A percentile compares a stretch with the other conserved stretches of the same genome.
Evolutionary conservation across 2,329 filamentous ascomycete species (phyloP).

Genomic region (Capronia americana): DNA sequence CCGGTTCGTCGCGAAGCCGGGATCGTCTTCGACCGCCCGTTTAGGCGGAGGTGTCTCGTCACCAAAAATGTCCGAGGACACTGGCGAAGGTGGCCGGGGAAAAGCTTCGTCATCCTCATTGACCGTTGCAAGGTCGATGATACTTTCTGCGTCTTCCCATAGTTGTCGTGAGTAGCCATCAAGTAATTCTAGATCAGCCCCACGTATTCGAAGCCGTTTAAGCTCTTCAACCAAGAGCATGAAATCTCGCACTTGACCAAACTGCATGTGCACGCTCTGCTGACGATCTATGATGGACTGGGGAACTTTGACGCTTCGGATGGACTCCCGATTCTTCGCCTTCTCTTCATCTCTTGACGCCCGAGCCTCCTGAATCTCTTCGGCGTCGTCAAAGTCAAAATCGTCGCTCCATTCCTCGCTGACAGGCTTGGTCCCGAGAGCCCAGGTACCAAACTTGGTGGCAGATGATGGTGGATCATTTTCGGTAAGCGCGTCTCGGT

Average conservation of each 20-base stretch:
- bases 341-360: constrained; percentile 24
- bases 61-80: constrained; percentile 64
- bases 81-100: constrained; percentile 59
- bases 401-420: constrained; percentile 74
- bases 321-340: constrained; percentile 35
- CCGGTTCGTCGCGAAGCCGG: constrained; percentile 25
- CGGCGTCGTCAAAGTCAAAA: constrained; percentile 67
- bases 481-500: constrained; percentile 58
- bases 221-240: constrained; percentile 69
- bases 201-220: constrained; percentile 65
- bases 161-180: constrained; percentile 60
- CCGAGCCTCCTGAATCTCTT: constrained; percentile 45
- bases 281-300: constrained; percentile 69
- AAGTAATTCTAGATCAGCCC: constrained; percentile 60
- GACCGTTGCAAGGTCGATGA: constrained; percentile 70
- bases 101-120: constrained; percentile 64
- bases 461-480: constrained; percentile 58
- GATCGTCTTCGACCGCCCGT: constrained; percentile 27
- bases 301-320: constrained; percentile 59
- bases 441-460: constrained; percentile 70
- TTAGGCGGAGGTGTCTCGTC: constrained; percentile 43
- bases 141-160: constrained; percentile 71
- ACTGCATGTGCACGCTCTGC: constrained; percentile 69
- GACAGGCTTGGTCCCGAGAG: constrained; percentile 69
- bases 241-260: constrained; percentile 68